Conservation (phyloP, 768 basidiomycete genomes). For the Mycena venus region DNA sequence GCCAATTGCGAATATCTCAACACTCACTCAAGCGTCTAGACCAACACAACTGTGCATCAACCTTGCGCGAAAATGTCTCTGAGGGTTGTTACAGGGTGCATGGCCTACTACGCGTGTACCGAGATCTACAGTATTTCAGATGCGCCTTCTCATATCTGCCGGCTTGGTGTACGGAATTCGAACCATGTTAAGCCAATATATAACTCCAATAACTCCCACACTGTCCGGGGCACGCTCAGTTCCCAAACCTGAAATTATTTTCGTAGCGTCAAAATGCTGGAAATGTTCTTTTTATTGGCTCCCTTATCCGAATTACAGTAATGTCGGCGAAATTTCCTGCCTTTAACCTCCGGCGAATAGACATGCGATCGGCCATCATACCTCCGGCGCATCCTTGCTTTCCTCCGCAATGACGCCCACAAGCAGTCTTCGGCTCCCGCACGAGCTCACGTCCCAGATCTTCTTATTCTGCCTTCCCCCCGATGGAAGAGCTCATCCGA, state of each 20-base stretch:
- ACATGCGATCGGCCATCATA: background rate
- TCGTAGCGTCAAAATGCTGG: constrained; percentile 6
- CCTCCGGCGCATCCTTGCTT: background rate
- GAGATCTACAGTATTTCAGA: constrained; percentile 4
- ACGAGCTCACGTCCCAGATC: too few relatives aligned
- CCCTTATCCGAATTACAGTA: background rate
- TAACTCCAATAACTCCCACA: constrained; percentile 5
- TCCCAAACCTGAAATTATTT: constrained; percentile 8
- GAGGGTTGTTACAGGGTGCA: constrained; percentile 1
- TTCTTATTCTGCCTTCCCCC: too few relatives aligned
- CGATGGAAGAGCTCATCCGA: too few relatives aligned
- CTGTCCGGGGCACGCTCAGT: constrained; percentile 4
- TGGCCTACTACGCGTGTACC: constrained; percentile 4
- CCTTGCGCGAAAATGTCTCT: constrained; percentile 6
- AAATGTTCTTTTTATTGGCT: background rate
- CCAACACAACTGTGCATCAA: constrained; percentile 2
- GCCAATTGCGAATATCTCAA: background rate
- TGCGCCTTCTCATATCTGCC: constrained; percentile 7
- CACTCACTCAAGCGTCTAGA: constrained; percentile 1
- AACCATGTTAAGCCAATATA: constrained; percentile 10
- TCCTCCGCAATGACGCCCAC: too few relatives aligned
- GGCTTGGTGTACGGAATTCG: constrained; percentile 8
- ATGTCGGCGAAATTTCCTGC: background rate
- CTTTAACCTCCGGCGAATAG: background rate
- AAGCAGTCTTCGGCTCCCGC: too few relatives aligned